A percentile compares a stretch with the other conserved stretches of the same genome.
phyloP scores from a whole-genome alignment of 371 early-diverging fungal species.

The Apophysomyces sp. region DNA sequence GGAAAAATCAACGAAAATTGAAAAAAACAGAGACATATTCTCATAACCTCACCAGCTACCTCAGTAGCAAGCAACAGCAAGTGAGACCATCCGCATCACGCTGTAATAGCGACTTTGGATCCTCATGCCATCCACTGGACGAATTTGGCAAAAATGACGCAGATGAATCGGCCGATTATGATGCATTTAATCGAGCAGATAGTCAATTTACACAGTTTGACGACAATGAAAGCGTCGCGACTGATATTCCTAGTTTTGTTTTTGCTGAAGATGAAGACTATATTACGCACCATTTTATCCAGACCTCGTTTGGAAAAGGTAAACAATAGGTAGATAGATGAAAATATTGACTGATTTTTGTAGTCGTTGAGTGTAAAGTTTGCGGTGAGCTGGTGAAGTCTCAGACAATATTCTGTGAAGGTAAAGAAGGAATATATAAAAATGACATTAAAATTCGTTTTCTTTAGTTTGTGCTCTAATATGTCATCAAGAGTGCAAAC shows the following conservation, averaged over 20 bases:
- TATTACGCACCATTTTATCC: conserved; percentile 30
- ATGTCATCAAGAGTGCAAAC: conserved; percentile 34
- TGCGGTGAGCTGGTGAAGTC: conserved; percentile 29
- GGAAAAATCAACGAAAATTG: conserved; percentile 28
- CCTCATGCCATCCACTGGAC: neutral
- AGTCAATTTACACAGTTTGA: neutral
- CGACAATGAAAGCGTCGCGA: neutral
- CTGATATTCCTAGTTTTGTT: neutral
- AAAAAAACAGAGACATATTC: conserved; percentile 1
- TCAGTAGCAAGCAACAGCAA: conserved; percentile 2
- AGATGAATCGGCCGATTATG: neutral
- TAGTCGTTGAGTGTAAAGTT: conserved; percentile 42
- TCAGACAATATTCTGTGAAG: conserved; percentile 36
- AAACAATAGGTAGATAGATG: neutral
- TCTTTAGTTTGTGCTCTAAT: conserved; percentile 37
- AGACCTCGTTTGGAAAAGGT: conserved; percentile 26
- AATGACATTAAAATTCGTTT: neutral
- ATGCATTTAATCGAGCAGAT: neutral
- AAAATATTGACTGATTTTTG: neutral
- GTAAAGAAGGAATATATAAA: conserved; percentile 9
- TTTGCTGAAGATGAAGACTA: conserved; percentile 13
- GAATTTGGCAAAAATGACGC: neutral
- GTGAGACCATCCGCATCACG: neutral
- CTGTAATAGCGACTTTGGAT: neutral
- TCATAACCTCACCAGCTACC: neutral